Conservation (phyloP, 768 basidiomycete species). For the Coprinopsis strossmayeri region DNA sequence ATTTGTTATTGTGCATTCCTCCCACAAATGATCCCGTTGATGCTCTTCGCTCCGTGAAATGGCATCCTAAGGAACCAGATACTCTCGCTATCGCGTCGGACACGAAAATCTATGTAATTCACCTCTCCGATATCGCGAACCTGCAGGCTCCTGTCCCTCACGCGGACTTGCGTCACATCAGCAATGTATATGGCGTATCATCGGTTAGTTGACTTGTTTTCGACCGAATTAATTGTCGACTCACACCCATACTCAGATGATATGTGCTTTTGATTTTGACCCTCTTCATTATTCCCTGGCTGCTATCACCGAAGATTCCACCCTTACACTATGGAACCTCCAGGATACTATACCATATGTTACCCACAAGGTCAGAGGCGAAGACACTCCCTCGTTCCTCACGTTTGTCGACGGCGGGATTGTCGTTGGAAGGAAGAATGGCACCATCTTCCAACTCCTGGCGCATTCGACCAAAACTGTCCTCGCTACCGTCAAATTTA, state of each 20-base stretch:
- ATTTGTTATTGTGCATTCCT: conserved; percentile 60
- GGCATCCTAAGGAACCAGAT: conserved; percentile 81
- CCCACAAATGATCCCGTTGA: conserved; percentile 56
- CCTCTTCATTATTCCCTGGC: conserved; percentile 70
- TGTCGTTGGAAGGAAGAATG: conserved; percentile 76
- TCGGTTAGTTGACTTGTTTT: conserved; percentile 50
- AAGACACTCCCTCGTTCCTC: conserved; percentile 76
- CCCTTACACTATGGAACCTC: conserved; percentile 76
- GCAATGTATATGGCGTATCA: conserved; percentile 60
- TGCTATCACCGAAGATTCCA: conserved; percentile 78
- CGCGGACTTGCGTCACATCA: conserved; percentile 61
- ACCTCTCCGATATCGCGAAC: conserved; percentile 55
- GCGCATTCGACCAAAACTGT: conserved; percentile 69
- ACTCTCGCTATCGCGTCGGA: conserved; percentile 80
- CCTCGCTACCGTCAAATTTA: conserved; percentile 73
- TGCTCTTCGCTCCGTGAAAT: conserved; percentile 76
- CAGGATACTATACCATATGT: conserved; percentile 72
- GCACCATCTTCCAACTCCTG: conserved; percentile 78
- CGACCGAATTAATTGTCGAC: background rate
- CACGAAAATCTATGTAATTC: conserved; percentile 68
- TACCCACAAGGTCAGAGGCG: conserved; percentile 69
- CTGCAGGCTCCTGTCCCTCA: conserved; percentile 62
- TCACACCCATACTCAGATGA: conserved; percentile 37
- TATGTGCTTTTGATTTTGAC: conserved; percentile 85
- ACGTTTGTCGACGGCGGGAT: conserved; percentile 85